Evolutionary conservation across 345 rosid species (phyloP), one percentile per base, ranked within the genome.

Genomic region (Durio zibethinus): DNA sequence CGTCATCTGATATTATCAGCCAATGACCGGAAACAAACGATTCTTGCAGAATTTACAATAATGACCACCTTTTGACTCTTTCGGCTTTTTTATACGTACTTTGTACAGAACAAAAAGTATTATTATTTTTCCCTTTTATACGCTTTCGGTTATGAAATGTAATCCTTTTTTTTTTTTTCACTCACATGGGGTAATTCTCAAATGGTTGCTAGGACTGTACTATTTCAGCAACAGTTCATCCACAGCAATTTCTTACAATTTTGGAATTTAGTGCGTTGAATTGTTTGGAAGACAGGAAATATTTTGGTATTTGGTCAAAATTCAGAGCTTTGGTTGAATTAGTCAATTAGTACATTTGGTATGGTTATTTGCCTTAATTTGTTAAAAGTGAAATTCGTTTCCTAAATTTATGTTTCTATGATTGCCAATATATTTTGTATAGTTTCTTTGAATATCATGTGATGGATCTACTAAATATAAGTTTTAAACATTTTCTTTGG

Each of bases 1-100:
- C 78, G 85, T 78, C 10, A 50, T 36, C 23, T 7, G 42, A n/a
- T 67, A 4, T 47, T 47, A 18, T 59, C 70, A 18, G 38, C 15
- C 10, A 35, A 20, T 72, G 47, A 60, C 45, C 10, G 67, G 53
- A 33, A 76, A 21, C 62, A 48, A 69, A 80, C 59, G 73, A 65
- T 76, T 73, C 79, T 12, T 66, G 42, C 77, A 4, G 75, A 78
- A 78, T 76, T 85, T 82, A 80, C 83, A 57, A 63, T 68, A 38
- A 74, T 71, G 68, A 54, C 68, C n/a, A n/a, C n/a, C n/a, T n/a
- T n/a, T 52, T 18, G 5, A 52, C 8, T 18, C 1, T 68, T 27
- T 14, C 10, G 20, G 12, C 10, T 42, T 42, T 68, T 14, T 5
- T 23, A 33, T 77, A 14, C 62, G 23, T 50, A 33, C 57, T 23